Evolutionary conservation across 2,329 filamentous ascomycete genomes (phyloP), one percentile per base, ranked within the genome.

Genomic region (Tolypocladium capitatum): DNA sequence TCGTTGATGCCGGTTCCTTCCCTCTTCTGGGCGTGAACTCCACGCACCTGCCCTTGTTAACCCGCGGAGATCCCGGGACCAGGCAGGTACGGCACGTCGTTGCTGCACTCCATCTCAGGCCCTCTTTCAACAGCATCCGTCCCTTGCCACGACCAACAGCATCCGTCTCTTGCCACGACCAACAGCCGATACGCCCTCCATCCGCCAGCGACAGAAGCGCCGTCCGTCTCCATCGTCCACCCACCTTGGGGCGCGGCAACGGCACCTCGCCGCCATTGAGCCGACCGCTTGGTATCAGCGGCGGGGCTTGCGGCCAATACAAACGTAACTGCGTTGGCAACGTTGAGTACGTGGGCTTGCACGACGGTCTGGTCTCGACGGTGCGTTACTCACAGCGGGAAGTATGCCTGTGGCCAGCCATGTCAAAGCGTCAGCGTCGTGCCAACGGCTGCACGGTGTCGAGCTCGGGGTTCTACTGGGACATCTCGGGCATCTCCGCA

Each of bases 251-350:
- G 9, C 16, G 36, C 24, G 24, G 16, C 20, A n/a, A 13, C 38
- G 4, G 8, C 11, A 14, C 34, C 18, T 20, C 10, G 33, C 14
- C 33, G 45, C 27, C 18, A 35, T 11, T 32, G 45, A 33, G 24
- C n/a, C 5, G 20, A 16, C 32, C 14, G 16, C 16, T 28, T 18
- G 16, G 41, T 41, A 43, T 56, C 46, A 58, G 49, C 53, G 51
- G 43, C 49, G 53, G 48, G 75, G 73, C 53, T 82, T 83, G 52
- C 71, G 70, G 45, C 78, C 79, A 54, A 82, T 80, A 52, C 76
- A 81, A 34, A 82, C 74, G 58, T 82, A 80, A 52, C 77, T 80
- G 49, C 8, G 5, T 11, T 7, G 14, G 11, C 43, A 14, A 1
- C 18, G 36, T 45, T 42, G 31, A 45, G 43, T 27, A 34, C 3